Base-by-base conservation (phyloP, 768 basidiomycete genomes). In the Panaeolus papilionaceus region DNA sequence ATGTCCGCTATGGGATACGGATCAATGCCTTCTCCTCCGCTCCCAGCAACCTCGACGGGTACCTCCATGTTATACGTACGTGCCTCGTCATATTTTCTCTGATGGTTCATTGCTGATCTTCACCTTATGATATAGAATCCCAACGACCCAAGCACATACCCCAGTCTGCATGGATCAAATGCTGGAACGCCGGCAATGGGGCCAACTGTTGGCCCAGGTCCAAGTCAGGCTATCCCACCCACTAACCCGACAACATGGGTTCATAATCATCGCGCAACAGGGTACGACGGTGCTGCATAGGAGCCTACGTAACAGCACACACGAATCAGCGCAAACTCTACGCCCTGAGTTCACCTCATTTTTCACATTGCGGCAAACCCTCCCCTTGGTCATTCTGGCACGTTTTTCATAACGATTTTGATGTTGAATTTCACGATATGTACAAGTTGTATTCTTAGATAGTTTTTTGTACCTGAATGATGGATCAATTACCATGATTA, bases 61-160 rank as follows among this genome's bases (percentile, higher is more conserved):
- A 16, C 54, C 14, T 3, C 28, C 2, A 33, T n/a, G 54, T 37
- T 58, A 58, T 58, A 58, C 33, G 54, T 58, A 58, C 6, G 54
- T 9, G 8, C 3, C 3, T 12, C 49, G 9, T 9, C 23, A 2
- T 14, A 51, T 18, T 47, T 47, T 18, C 3, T 3, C 18, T 18
- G 8, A 47, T 18, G 7, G 4, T 2, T 47, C 18, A 11, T 8
- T 4, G 8, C 8, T 47, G n/a, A 47, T 47, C 18, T 9, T 16
- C n/a, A 2, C 7, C 5, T 33, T 47, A 2, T 20, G 45, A 10
- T 16, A 26, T 16, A 58, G 54, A 58, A 58, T 33, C 54, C 54
- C 28, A 33, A 58, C 20, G 28, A 58, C 54, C 54, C 54, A 11
- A 58, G 54, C n/a, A 58, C 54, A 4, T 58, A 33, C 28, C 54